Base-by-base conservation (phyloP, 2,329 filamentous ascomycete species). In the Cladophialophora bantiana region DNA sequence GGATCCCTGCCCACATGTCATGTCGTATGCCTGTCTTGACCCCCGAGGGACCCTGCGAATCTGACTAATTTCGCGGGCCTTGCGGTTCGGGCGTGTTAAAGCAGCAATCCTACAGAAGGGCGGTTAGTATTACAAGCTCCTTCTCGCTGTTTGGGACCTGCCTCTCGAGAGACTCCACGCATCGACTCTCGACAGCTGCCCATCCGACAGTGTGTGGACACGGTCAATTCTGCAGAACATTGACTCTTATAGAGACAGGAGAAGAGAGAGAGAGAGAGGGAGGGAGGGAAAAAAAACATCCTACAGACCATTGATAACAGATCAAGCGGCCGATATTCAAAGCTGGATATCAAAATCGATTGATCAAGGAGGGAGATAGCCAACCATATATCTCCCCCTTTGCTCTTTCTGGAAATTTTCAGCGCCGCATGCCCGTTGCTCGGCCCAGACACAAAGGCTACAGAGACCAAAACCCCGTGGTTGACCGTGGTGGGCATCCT, bases 11-110 rank as follows among this genome's bases (percentile, higher is more conserved):
- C 26, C 45, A 20, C 26, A 26, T 48, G 20, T 20, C 7, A 20
- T 18, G 42, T 20, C 26, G 15, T 15, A 40, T 40, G 13, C 36
- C 42, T 31, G 18, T 50, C 9, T 9, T 9, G 15, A 40, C 12
- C 20, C 45, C 45, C 18, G 45, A 12, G 45, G 45, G 45, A 13
- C 55, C 20, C 15, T 38, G 12, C 4, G 32, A 20, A 7, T 57
- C 65, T 67, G 65, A 64, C 61, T 67, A 64, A 64, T 61, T 64
- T 32, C 38, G 40, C 13, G 52, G 45, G 18, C 18, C 26, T 12
- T 31, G 38, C 20, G 20, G 18, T 12, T 48, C 15, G 2, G n/a
- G 18, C 18, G n/a, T 13, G n/a, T 31, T 61, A 67, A 67, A 67
- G 65, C 65, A 61, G 65, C 65, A 40, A 45, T 52, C 45, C 45